Evolutionary conservation across 441 rosid species (phyloP).

Genomic region (Manihot esculenta): DNA sequence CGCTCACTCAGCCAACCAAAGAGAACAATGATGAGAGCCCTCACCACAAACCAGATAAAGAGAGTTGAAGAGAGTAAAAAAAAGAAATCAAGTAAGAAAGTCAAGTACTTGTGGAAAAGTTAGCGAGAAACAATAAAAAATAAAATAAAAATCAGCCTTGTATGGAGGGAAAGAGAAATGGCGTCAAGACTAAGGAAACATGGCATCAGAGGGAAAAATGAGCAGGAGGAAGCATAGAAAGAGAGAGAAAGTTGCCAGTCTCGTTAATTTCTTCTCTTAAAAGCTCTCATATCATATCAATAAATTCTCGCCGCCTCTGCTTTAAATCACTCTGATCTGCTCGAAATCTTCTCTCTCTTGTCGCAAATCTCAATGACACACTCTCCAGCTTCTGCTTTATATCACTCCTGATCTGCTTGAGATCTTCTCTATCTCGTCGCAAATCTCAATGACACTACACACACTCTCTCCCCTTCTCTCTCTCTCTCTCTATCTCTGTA

Average conservation of each 20-base stretch:
- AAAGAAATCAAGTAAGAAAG: not conserved
- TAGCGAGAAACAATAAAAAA: not conserved
- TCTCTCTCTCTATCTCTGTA: constrained; percentile 19
- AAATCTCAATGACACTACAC: constrained; percentile 32
- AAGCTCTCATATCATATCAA: constrained; percentile 26
- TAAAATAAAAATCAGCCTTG: not conserved
- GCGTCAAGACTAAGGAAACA: not conserved
- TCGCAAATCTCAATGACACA: constrained; percentile 31
- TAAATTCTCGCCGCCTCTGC: constrained; percentile 85
- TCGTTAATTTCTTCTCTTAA: not conserved
- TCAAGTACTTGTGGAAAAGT: not conserved
- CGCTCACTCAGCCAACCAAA: not conserved
- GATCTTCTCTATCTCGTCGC: constrained; percentile 26
- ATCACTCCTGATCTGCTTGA: constrained; percentile 49
- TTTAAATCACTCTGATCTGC: constrained; percentile 56
- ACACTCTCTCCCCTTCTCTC: not conserved
- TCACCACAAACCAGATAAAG: not conserved
- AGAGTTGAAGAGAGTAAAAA: not conserved
- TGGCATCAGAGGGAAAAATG: not conserved
- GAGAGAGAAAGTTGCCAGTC: too few relatives aligned
- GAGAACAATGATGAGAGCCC: constrained; percentile 4
- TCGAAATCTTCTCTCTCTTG: constrained; percentile 22
- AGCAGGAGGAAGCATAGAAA: not conserved
- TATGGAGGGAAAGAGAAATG: not conserved
- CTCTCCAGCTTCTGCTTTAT: constrained; percentile 69